Evolutionary conservation across 805 yeast genomes (phyloP).

Genomic region (Starmerella vitae): DNA sequence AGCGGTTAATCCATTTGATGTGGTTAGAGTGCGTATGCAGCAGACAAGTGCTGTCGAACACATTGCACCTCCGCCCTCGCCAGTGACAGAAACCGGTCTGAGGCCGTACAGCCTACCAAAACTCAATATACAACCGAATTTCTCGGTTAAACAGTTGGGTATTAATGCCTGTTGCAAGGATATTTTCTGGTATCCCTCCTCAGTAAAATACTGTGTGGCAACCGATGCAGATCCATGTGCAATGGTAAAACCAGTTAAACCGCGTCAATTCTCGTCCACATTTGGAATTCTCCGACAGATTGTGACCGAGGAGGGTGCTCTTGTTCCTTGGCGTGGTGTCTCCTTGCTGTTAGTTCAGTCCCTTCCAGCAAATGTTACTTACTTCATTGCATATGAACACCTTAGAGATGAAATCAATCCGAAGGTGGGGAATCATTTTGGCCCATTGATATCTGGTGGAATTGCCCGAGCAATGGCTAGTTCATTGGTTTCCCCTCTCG

Average conservation of each 20-base stretch:
- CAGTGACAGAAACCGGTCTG: no score
- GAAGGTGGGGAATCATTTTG: conserved; percentile 30
- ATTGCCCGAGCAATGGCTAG: conserved; percentile 74
- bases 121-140: no score
- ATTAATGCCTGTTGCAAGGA: conserved; percentile 31
- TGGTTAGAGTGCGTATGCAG: conserved; percentile 33
- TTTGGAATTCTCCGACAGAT: conserved; percentile 59
- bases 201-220: conserved; percentile 29
- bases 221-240: conserved; percentile 19
- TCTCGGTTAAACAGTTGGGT: conserved; percentile 21
- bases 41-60: conserved; percentile 24
- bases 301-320: conserved; percentile 54
- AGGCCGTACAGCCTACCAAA: no score
- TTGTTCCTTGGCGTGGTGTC: conserved; percentile 80
- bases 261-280: conserved; percentile 34
- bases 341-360: conserved; percentile 73
- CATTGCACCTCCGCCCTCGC: conserved; percentile 1
- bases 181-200: conserved; percentile 29
- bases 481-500: conserved; percentile 73
- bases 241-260: neutral
- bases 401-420: conserved; percentile 64
- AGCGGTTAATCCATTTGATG: conserved; percentile 34
- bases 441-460: conserved; percentile 78
- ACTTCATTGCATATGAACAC: conserved; percentile 86
- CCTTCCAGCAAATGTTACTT: conserved; percentile 82